Percentiles rank a stretch among this genome's conserved stretches.
Evolutionary conservation across 805 yeast species (phyloP).

Genomic region (Dipodascus geniculatus): DNA sequence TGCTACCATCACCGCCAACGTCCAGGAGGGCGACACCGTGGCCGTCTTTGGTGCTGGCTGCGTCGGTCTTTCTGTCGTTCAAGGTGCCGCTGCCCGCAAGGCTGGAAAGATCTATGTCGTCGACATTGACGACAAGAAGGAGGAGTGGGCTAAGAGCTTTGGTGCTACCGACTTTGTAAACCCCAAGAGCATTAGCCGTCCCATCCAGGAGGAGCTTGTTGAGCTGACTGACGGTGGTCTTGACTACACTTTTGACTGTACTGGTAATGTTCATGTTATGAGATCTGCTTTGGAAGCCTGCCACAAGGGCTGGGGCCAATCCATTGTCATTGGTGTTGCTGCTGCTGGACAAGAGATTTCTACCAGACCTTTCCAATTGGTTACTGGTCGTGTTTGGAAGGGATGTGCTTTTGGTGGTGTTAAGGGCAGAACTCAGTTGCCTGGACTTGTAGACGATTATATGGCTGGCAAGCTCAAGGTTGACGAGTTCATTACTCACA

Average conservation of each 20-base stretch:
- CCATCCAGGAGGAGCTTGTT: slow-evolving; percentile 70
- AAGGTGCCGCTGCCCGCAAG: slow-evolving; percentile 79
- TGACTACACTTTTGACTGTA: slow-evolving; percentile 94
- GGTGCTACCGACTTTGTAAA: slow-evolving; percentile 95
- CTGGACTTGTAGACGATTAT: slow-evolving; percentile 79
- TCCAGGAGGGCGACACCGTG: slow-evolving; percentile 81
- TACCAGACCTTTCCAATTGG: slow-evolving; percentile 97
- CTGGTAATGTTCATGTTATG: slow-evolving; percentile 94
- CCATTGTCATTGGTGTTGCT: slow-evolving; percentile 94
- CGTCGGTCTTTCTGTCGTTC: slow-evolving; percentile 91
- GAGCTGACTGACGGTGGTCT: slow-evolving; percentile 95
- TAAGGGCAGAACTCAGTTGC: slow-evolving; percentile 94
- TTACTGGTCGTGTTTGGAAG: slow-evolving; percentile 97
- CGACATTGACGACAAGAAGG: slow-evolving; percentile 76
- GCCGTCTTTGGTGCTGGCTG: slow-evolving; percentile 98
- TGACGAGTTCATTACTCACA: slow-evolving; percentile 91
- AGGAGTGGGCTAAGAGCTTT: slow-evolving; percentile 74
- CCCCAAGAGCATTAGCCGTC: slow-evolving; percentile 60
- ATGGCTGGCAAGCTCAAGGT: slow-evolving; percentile 71
- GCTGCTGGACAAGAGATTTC: slow-evolving; percentile 96
- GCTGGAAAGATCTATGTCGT: slow-evolving; percentile 73
- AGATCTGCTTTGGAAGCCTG: slow-evolving; percentile 92
- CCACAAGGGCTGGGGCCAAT: slow-evolving; percentile 98
- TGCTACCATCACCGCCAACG: slow-evolving; percentile 86
- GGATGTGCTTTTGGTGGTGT: slow-evolving; percentile 99